Percentiles rank a stretch among this genome's conserved stretches.
These are phyloP conservation scores for Backusella liffmaniae DNA, from an alignment of 192 early-diverging fungal genomes.

Conservation along the genomic window DNA sequence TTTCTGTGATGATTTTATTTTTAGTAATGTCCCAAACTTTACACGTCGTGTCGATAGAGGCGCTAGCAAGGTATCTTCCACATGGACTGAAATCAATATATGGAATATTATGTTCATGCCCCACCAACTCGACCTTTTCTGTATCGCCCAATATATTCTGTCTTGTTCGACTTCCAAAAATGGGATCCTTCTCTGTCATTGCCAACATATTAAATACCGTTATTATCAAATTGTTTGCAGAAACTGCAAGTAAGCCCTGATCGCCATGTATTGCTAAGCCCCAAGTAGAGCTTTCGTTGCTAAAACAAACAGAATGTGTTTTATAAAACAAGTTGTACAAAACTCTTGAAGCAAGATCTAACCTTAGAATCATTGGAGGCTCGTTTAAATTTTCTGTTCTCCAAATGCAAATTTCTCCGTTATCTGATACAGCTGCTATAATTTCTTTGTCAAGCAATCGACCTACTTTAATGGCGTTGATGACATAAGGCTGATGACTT, in stretches of 20 bases:
- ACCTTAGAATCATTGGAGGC: slow-evolving; percentile 45
- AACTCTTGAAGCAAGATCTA: neutral
- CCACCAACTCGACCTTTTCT: slow-evolving; percentile 35
- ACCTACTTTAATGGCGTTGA: slow-evolving; percentile 61
- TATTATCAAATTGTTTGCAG: slow-evolving; percentile 46
- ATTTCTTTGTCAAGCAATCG: slow-evolving; percentile 51
- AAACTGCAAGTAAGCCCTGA: slow-evolving; percentile 51
- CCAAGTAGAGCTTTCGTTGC: slow-evolving; percentile 51
- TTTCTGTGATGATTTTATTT: slow-evolving; percentile 30
- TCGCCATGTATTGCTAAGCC: slow-evolving; percentile 56
- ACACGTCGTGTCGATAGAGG: slow-evolving; percentile 55
- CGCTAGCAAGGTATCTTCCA: slow-evolving; percentile 52
- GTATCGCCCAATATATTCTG: slow-evolving; percentile 15
- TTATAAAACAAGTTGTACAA: neutral
- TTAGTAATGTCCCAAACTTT: slow-evolving; percentile 48
- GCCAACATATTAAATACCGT: slow-evolving; percentile 41
- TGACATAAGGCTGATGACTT: slow-evolving; percentile 25
- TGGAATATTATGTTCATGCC: slow-evolving; percentile 64
- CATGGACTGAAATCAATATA: slow-evolving; percentile 52
- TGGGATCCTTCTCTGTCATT: neutral
- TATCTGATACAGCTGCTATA: slow-evolving; percentile 50
- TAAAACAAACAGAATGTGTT: neutral
- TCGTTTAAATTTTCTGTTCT: slow-evolving; percentile 39
- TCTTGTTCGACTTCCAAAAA: neutral
- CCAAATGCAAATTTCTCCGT: slow-evolving; percentile 56